Percentiles rank a stretch among this genome's conserved stretches.
Evolutionary conservation across 2,329 filamentous ascomycete genomes (phyloP).

Genomic region (Gaeumannomyces tritici): DNA sequence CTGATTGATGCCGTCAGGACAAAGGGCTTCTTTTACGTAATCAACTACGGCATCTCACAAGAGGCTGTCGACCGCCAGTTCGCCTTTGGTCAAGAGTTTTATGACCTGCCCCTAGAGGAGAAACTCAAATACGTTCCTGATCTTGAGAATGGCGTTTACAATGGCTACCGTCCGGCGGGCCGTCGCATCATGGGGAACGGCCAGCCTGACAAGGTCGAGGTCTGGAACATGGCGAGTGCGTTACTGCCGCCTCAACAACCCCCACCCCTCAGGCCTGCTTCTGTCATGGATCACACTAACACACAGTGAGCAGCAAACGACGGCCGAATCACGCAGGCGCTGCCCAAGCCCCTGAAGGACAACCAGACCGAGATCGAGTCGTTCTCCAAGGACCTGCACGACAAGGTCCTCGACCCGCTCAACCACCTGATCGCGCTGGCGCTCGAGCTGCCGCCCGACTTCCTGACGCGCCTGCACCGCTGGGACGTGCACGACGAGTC

Average conservation of each 20-base stretch:
- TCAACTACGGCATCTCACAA: slow-evolving; percentile 50
- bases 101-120: slow-evolving; percentile 42
- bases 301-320: slow-evolving; percentile 5
- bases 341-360: slow-evolving; percentile 34
- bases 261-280: neutral
- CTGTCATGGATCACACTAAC: neutral
- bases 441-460: slow-evolving; percentile 46
- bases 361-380: slow-evolving; percentile 44
- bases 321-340: slow-evolving; percentile 19
- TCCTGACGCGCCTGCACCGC: slow-evolving; percentile 40
- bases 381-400: slow-evolving; percentile 29
- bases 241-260: neutral
- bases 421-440: slow-evolving; percentile 33
- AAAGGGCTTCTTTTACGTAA: slow-evolving; percentile 46
- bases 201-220: slow-evolving; percentile 27
- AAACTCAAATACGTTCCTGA: slow-evolving; percentile 45
- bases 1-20: slow-evolving; percentile 17
- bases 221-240: slow-evolving; percentile 26
- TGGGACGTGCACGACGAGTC: slow-evolving; percentile 45
- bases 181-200: slow-evolving; percentile 13
- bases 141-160: slow-evolving; percentile 42
- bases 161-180: slow-evolving; percentile 43
- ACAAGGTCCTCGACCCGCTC: slow-evolving; percentile 21
- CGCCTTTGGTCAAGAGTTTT: slow-evolving; percentile 46
- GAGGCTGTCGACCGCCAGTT: slow-evolving; percentile 50